Percentiles rank a stretch among this genome's conserved stretches.
Evolutionary conservation across 108 stramenopile species (phyloP).

Genomic region (Chaetoceros tenuissimus): DNA sequence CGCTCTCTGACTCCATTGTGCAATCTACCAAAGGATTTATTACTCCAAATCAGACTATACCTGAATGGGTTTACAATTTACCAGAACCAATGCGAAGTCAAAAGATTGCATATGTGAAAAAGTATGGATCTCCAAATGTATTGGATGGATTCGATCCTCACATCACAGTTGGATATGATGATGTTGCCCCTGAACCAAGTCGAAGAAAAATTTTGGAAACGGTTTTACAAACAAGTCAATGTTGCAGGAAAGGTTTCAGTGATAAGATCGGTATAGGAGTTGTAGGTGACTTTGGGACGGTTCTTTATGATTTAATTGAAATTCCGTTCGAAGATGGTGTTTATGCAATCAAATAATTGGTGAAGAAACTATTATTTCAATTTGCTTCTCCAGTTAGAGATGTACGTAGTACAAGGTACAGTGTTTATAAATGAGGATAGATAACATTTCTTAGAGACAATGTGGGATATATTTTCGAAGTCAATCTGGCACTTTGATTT

Average conservation of each 20-base stretch:
- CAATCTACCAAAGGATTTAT: slow-evolving; percentile 10
- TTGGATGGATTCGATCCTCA: slow-evolving; percentile 30
- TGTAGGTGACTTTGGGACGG: background rate
- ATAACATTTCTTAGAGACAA: too few relatives aligned
- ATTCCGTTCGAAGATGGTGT: too few relatives aligned
- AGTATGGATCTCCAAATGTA: slow-evolving; percentile 39
- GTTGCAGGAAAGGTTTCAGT: too few relatives aligned
- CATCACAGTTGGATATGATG: slow-evolving; percentile 39
- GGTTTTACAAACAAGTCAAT: too few relatives aligned
- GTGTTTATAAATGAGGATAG: too few relatives aligned
- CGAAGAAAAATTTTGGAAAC: background rate
- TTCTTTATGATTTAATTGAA: too few relatives aligned
- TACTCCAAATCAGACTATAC: slow-evolving; percentile 12
- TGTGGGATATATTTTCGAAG: too few relatives aligned
- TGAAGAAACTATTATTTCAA: too few relatives aligned
- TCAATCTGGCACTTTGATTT: too few relatives aligned
- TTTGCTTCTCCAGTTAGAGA: too few relatives aligned
- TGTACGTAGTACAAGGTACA: too few relatives aligned
- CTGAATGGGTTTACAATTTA: slow-evolving; percentile 23
- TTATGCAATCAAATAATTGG: too few relatives aligned
- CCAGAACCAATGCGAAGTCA: slow-evolving; percentile 12
- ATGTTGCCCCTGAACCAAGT: background rate
- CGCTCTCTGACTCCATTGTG: slow-evolving; percentile 20
- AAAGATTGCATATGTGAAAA: slow-evolving; percentile 10
- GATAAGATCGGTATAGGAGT: background rate